phyloP scores from a whole-genome alignment of 495 filamentous ascomycete species.

The Mycothermus thermophilus region DNA sequence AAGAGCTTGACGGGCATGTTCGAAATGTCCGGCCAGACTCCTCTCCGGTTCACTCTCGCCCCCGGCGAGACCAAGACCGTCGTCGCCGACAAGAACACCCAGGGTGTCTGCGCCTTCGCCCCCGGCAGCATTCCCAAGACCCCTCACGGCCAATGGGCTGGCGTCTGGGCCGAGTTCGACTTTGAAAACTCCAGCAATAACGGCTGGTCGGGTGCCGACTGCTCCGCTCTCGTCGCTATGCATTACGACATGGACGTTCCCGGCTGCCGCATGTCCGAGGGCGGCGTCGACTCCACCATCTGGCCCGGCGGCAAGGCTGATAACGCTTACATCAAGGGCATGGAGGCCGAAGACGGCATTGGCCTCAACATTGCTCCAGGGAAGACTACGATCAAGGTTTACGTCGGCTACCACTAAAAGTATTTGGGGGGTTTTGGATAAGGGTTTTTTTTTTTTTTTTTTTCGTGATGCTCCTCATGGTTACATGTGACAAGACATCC shows the following conservation, averaged over 20 bases:
- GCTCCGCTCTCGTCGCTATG: constrained; percentile 23
- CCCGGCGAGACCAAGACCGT: constrained; percentile 24
- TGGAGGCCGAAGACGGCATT: constrained; percentile 22
- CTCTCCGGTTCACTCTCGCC: constrained; percentile 18
- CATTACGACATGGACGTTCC: constrained; percentile 16
- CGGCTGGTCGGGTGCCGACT: constrained; percentile 27
- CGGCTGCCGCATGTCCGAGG: constrained; percentile 22
- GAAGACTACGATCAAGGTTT: constrained; percentile 8
- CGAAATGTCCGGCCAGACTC: constrained; percentile 10
- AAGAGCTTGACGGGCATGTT: constrained; percentile 21
- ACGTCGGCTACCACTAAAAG: constrained; percentile 14
- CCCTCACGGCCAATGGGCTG: constrained; percentile 16
- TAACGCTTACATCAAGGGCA: constrained; percentile 26
- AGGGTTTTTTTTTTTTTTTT: constrained; percentile 6
- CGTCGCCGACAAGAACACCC: constrained; percentile 21
- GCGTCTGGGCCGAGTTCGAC: constrained; percentile 27
- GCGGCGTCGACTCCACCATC: constrained; percentile 22
- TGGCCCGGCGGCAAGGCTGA: constrained; percentile 16
- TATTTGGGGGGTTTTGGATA: constrained; percentile 4
- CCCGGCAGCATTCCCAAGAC: constrained; percentile 13
- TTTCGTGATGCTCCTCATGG: too few relatives aligned
- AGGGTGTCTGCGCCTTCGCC: constrained; percentile 21
- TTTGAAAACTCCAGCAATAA: constrained; percentile 20
- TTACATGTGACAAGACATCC: too few relatives aligned
- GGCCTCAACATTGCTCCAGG: constrained; percentile 21